These are phyloP conservation scores for Lasiosphaeriaceae sp. DNA, from an alignment of 495 filamentous ascomycete genomes.

Conservation along the genomic window DNA sequence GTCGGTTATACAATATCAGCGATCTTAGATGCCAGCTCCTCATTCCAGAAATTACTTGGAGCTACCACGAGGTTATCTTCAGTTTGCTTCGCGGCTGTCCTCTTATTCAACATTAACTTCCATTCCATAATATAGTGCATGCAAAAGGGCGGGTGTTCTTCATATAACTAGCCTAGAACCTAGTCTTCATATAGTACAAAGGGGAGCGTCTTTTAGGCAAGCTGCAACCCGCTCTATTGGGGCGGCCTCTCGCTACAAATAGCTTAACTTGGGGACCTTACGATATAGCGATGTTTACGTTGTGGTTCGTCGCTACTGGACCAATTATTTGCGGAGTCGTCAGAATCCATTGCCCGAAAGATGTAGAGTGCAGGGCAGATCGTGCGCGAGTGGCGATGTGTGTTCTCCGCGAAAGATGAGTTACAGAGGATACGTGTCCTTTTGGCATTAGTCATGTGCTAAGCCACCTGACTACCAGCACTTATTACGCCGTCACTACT, in stretches of 20 bases:
- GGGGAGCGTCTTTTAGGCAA: too few species aligned
- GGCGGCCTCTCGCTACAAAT: too few species aligned
- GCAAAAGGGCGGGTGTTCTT: constrained; percentile 8
- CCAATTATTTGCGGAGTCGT: neutral
- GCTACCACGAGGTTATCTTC: constrained; percentile 11
- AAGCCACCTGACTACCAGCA: neutral
- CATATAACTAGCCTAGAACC: constrained; percentile 11
- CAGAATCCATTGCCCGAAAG: neutral
- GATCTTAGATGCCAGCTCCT: constrained; percentile 13
- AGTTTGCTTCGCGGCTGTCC: constrained; percentile 8
- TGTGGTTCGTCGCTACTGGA: too few species aligned
- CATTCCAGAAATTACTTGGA: constrained; percentile 11
- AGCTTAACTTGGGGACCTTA: too few species aligned
- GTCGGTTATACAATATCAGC: constrained; percentile 9
- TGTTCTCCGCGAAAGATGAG: neutral
- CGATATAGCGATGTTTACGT: too few species aligned
- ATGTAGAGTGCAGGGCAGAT: neutral
- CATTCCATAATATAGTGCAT: constrained; percentile 11
- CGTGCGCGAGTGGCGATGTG: neutral
- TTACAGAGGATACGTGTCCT: neutral
- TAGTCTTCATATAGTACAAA: neutral
- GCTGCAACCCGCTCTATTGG: too few species aligned
- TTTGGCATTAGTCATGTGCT: neutral
- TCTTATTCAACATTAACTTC: constrained; percentile 13
- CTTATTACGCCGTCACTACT: neutral